Evolutionary conservation across 768 basidiomycete species (phyloP).

Genomic region (Leucocoprinus sp.): DNA sequence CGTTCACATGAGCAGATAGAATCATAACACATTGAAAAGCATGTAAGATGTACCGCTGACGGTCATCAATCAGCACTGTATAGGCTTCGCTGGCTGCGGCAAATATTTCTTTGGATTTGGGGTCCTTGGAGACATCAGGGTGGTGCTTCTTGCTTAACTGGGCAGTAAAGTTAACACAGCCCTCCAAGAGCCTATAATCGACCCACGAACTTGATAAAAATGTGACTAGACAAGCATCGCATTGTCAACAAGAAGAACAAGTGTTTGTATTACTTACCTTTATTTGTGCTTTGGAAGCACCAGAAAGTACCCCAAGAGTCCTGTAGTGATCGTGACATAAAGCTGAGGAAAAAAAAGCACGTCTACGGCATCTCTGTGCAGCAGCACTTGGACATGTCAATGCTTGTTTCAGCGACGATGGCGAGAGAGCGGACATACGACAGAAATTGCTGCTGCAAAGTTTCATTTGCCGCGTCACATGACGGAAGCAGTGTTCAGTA

Average conservation of each 20-base stretch:
- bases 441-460: not conserved
- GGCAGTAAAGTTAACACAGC: not conserved
- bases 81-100: slow-evolving; percentile 37
- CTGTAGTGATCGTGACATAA: slow-evolving; percentile 27
- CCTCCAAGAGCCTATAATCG: not conserved
- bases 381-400: not conserved
- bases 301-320: slow-evolving; percentile 29
- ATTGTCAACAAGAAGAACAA: not conserved
- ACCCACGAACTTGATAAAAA: slow-evolving; percentile 30
- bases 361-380: not conserved
- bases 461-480: not conserved
- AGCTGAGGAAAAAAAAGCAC: slow-evolving; percentile 19
- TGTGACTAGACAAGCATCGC: slow-evolving; percentile 24
- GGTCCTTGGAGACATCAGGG: slow-evolving; percentile 39
- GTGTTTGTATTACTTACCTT: slow-evolving; percentile 22
- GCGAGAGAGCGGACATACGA: slow-evolving; percentile 13
- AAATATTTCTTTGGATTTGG: slow-evolving; percentile 30
- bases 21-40: not conserved
- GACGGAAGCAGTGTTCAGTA: too few relatives aligned
- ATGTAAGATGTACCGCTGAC: slow-evolving; percentile 26
- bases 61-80: slow-evolving; percentile 34
- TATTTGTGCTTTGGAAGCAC: slow-evolving; percentile 34
- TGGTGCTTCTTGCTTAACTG: slow-evolving; percentile 42
- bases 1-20: not conserved
- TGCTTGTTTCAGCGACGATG: not conserved